Evolutionary conservation across 2,329 filamentous ascomycete genomes (phyloP), one percentile per base, ranked within the genome.

Genomic region (Coniochaeta sp.): DNA sequence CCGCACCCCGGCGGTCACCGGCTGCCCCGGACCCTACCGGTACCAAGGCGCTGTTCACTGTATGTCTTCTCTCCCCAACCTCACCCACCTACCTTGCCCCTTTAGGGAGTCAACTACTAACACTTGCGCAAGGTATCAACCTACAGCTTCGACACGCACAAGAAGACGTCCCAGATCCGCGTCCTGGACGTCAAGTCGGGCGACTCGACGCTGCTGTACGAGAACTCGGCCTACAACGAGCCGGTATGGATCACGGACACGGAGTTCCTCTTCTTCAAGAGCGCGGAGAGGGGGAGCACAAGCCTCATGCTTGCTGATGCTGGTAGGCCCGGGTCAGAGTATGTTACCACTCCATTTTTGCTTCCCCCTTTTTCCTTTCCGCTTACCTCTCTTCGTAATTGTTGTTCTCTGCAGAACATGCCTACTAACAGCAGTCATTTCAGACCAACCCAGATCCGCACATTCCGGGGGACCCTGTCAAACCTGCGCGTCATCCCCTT

Each of bases 81-180:
- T n/a, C n/a, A n/a, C n/a, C n/a, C n/a, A 22, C 16, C 3, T 38
- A n/a, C n/a, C n/a, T 10, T 10, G 2, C 38, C 18, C 18, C 31
- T 4, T 10, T 12, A 24, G 48, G 9, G 35, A n/a, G 12, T 13
- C 20, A 20, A 12, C 24, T 16, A 70, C 66, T 63, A 66, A 56
- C 61, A 72, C 28, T 56, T 52, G n/a, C 22, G 14, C 18, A 65
- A 84, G 66, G 74, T 83, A 14, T 88, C 86, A 0, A 82, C 85
- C 1, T 96, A 95, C 67, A 91, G 83, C 5, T 96, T 96, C 67
- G 76, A 86, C 33, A 77, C 81, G 0, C 89, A 95, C 64, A 75
- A 76, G 46, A 86, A 85, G 63, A 79, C 77, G 5, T 77, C 74
- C 54, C 85, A 91, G 70, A 84, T 87, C 58, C 57, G 85, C 16